Evolutionary conservation across 495 filamentous ascomycete species (phyloP), one percentile per base, ranked within the genome.

Genomic region (Cladorrhinum samala): DNA sequence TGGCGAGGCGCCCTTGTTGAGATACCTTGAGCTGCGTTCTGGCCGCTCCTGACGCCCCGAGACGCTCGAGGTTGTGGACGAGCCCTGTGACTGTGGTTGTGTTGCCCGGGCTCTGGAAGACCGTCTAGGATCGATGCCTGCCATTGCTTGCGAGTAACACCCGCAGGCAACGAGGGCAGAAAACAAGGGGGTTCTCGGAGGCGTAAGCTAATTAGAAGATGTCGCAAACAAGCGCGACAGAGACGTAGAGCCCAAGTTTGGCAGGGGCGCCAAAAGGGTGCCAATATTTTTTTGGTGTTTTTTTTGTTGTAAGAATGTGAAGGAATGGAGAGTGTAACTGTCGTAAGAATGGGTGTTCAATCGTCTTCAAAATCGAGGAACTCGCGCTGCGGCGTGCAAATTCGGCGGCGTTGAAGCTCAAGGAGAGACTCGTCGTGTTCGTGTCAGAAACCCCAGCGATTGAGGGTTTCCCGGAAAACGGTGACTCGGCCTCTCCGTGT

Each of bases 31-130:
- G 62, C 76, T 83, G 63, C 87, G 79, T 55, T 92, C 87, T 23
- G 74, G 75, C 54, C 87, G 79, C 56, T 92, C 87, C 21, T 74
- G 75, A 55, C 87, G 78, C 24, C 75, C 73, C 33, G 77, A 80
- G 20, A 67, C 59, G 64, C 72, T 76, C 13, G 90, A 92, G 48
- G 91, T 87, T 46, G 81, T 83, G 18, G 90, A 89, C 38, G 90
- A 91, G 64, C 88, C 83, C 52, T 89, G 84, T 40, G 85, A 82
- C 59, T 83, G 79, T 53, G 88, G 83, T 71, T 93, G 88, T 55
- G 85, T 82, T 56, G 81, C 82, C 68, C 90, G 89, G 73, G 90
- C 88, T 72, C 93, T 84, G 61, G 92, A 93, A 46, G 91, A 95
- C 68, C 93, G 89, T 68, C 93, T 86, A 62, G 90, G 87, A 62